Percentiles rank a stretch among this genome's conserved stretches.
Conservation (phyloP, 257 asterid species). For the Thymus quinquecostatus region DNA sequence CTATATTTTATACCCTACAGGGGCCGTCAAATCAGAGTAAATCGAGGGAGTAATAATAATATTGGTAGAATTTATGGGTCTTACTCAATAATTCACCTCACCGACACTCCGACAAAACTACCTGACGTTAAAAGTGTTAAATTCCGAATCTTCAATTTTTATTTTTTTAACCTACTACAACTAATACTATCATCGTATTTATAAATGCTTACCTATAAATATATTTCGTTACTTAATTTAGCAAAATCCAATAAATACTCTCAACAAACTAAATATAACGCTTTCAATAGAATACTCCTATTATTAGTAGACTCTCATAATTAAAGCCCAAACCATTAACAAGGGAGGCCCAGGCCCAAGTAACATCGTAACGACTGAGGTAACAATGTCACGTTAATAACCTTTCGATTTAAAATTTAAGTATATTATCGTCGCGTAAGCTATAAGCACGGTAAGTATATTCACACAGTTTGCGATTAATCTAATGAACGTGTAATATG, state of each 20-base stretch:
- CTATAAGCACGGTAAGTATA: too few species aligned
- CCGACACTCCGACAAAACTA: background rate
- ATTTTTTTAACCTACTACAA: background rate
- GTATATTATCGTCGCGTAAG: too few species aligned
- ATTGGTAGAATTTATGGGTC: background rate
- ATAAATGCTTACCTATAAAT: background rate
- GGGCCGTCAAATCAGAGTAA: too few species aligned
- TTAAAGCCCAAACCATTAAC: background rate
- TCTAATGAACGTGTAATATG: too few species aligned
- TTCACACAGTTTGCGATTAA: too few species aligned
- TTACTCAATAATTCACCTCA: background rate
- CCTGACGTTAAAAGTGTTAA: background rate
- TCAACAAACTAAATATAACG: background rate
- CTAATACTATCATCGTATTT: too few species aligned
- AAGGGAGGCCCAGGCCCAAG: background rate
- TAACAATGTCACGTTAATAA: too few species aligned
- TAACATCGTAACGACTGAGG: too few species aligned
- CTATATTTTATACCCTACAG: too few species aligned
- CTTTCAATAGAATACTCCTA: background rate
- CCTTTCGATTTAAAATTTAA: too few species aligned
- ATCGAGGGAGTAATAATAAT: too few species aligned
- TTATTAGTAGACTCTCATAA: background rate
- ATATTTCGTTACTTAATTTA: background rate
- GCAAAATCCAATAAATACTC: background rate
- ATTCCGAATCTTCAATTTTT: background rate